Conservation (phyloP, 768 basidiomycete genomes). For the Amylocystis lapponica region DNA sequence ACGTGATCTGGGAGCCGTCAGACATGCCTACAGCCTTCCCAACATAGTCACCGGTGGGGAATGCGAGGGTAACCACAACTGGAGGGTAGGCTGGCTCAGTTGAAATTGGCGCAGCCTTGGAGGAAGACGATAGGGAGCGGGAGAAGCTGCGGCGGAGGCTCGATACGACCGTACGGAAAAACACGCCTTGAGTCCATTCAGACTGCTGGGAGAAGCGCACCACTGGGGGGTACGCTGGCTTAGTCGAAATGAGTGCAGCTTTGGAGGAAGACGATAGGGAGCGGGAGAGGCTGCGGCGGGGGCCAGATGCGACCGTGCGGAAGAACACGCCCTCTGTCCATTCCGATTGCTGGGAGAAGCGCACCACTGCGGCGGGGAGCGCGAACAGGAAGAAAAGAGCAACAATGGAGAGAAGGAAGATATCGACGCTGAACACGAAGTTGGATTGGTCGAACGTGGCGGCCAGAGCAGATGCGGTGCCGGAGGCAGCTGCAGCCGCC, state of each 20-base stretch:
- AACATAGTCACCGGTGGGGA: too few relatives aligned
- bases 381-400: conserved; percentile 37
- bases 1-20: too few relatives aligned
- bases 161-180: conserved; percentile 29
- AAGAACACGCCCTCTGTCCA: conserved; percentile 53
- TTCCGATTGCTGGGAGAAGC: conserved; percentile 46
- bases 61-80: too few relatives aligned
- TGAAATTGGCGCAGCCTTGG: too few relatives aligned
- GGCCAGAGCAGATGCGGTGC: not conserved
- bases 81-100: too few relatives aligned
- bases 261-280: too few relatives aligned
- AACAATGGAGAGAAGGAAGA: conserved; percentile 40
- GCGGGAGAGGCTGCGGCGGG: not conserved
- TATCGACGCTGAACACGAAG: conserved; percentile 30
- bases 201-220: conserved; percentile 45
- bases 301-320: conserved; percentile 9
- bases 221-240: too few relatives aligned
- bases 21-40: too few relatives aligned
- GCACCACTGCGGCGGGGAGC: conserved; percentile 46
- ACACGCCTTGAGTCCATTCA: conserved; percentile 51
- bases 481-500: not conserved
- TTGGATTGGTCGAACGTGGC: conserved; percentile 7
- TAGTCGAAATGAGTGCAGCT: too few relatives aligned
- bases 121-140: too few relatives aligned
- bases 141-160: not conserved